Evolutionary conservation across 108 stramenopile species (phyloP).

Genomic region (Nitzschia sp.): DNA sequence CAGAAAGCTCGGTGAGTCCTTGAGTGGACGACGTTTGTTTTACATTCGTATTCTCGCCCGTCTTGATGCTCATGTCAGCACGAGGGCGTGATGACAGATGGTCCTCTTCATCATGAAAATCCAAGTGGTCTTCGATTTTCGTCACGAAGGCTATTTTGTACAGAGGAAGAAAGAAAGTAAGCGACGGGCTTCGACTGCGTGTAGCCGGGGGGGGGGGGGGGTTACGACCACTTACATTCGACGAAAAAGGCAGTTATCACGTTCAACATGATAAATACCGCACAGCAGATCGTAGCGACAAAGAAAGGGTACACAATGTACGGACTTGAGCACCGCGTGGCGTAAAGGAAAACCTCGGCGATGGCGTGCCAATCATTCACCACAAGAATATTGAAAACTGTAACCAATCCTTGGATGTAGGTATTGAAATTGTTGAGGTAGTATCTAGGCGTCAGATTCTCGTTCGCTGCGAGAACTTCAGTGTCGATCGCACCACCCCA

Average conservation of each 20-base stretch:
- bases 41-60: slow-evolving; percentile 12
- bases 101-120: slow-evolving; percentile 8
- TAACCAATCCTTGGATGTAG: slow-evolving; percentile 54
- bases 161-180: not conserved
- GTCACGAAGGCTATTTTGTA: slow-evolving; percentile 56
- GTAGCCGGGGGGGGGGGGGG: too few relatives aligned
- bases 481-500: slow-evolving; percentile 60
- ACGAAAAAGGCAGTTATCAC: slow-evolving; percentile 68
- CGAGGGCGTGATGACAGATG: not conserved
- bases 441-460: slow-evolving; percentile 44
- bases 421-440: slow-evolving; percentile 72
- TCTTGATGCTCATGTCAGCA: slow-evolving; percentile 13
- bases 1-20: slow-evolving; percentile 12
- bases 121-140: slow-evolving; percentile 33
- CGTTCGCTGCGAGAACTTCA: slow-evolving; percentile 16
- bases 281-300: slow-evolving; percentile 38
- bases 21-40: not conserved
- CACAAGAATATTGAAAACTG: slow-evolving; percentile 62
- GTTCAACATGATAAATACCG: slow-evolving; percentile 53
- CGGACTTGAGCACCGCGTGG: slow-evolving; percentile 33
- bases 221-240: slow-evolving; percentile 33
- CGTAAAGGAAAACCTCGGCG: slow-evolving; percentile 51
- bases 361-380: slow-evolving; percentile 72
- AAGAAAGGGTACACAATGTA: slow-evolving; percentile 61
- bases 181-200: too few relatives aligned